phyloP scores from a whole-genome alignment of 2,329 filamentous ascomycete species.

The Trichoderma koningii region DNA sequence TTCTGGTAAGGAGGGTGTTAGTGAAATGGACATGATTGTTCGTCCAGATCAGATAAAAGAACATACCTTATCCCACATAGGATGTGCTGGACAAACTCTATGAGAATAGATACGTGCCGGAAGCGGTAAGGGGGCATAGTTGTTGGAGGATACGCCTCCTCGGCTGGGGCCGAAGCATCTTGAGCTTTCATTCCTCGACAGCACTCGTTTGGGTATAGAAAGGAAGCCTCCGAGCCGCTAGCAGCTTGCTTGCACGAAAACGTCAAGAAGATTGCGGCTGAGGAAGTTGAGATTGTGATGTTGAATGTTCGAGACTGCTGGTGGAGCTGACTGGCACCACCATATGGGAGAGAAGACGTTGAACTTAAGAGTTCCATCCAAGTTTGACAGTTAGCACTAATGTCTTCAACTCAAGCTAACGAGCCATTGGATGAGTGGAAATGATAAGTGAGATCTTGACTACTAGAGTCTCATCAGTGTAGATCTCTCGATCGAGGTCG shows the following conservation, averaged over 20 bases:
- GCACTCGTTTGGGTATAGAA: neutral
- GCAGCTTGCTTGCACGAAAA: constrained; percentile 19
- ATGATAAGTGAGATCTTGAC: too few relatives aligned
- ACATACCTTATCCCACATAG: neutral
- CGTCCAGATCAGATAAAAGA: neutral
- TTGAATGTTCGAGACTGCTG: neutral
- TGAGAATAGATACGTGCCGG: neutral
- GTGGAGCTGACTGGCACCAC: neutral
- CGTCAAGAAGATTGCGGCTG: constrained; percentile 1
- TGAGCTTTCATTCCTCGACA: neutral
- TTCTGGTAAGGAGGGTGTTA: neutral
- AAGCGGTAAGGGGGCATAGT: constrained; percentile 11
- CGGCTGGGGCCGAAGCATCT: neutral
- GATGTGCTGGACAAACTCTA: neutral
- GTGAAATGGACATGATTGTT: neutral
- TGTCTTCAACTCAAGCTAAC: too few relatives aligned
- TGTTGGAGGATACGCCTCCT: neutral
- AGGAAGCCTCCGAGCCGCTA: neutral
- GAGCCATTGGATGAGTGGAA: too few relatives aligned
- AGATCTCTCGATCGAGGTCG: too few relatives aligned
- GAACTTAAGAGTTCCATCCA: constrained; percentile 15
- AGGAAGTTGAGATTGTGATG: neutral
- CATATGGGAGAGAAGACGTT: neutral
- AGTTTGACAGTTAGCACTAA: neutral
- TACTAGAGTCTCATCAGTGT: too few relatives aligned